Conservation (phyloP, 2,329 filamentous ascomycete genomes). For the Cladosporium sp. region DNA sequence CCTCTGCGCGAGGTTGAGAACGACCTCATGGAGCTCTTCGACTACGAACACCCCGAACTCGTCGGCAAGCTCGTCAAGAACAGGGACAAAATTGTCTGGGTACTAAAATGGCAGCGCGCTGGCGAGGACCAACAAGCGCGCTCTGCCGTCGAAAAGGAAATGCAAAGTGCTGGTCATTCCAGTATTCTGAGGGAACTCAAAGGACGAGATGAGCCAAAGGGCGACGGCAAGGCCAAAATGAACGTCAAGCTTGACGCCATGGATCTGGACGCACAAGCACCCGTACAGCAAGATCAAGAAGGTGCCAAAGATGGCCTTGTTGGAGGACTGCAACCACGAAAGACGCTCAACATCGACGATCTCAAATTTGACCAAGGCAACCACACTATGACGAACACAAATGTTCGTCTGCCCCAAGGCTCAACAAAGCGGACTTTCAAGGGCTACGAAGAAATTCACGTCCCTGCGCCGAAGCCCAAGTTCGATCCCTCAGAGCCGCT, state of each 20-base stretch:
- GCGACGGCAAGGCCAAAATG: constrained; percentile 56
- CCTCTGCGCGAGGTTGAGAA: constrained; percentile 93
- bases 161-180: constrained; percentile 83
- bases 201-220: constrained; percentile 65
- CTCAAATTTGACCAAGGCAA: constrained; percentile 97
- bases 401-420: constrained; percentile 87
- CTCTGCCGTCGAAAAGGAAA: constrained; percentile 79
- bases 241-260: constrained; percentile 83
- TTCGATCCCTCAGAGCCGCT: constrained; percentile 74
- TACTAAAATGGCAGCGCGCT: constrained; percentile 79
- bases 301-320: constrained; percentile 68
- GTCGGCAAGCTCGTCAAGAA: constrained; percentile 91
- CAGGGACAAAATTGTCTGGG: constrained; percentile 92
- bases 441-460: constrained; percentile 97
- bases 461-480: constrained; percentile 87
- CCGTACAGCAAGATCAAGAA: constrained; percentile 52
- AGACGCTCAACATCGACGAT: constrained; percentile 90
- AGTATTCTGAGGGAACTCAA: constrained; percentile 85
- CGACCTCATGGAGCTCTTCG: constrained; percentile 96
- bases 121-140: constrained; percentile 74
- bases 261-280: constrained; percentile 65
- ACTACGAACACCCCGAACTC: constrained; percentile 92
- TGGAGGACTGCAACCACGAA: constrained; percentile 81
- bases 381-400: constrained; percentile 98
- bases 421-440: constrained; percentile 96